Base-by-base conservation (phyloP, 2,329 filamentous ascomycete species). In the Stachybotrys chartarum region DNA sequence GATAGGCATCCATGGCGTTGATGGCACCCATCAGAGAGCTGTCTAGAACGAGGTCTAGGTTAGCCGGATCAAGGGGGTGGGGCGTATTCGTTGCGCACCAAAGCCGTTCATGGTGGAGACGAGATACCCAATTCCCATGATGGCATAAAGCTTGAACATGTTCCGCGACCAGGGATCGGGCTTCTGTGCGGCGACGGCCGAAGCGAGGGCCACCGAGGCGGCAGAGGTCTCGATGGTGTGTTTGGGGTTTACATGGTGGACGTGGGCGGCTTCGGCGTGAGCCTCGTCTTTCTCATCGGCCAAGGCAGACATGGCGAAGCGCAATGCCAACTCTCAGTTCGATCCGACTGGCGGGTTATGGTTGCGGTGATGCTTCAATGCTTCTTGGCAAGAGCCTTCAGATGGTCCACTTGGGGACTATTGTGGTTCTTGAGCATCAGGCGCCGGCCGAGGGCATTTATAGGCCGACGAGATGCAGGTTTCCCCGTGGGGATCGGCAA, bases 1-100 rank as follows among this genome's bases (percentile, higher is more conserved):
- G 78, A 60, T 79, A 81, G 2, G 73, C 70, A 30, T 69, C 63
- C 76, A 81, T 80, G 55, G 77, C 78, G 57, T 82, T 82, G 63
- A 82, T 79, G 42, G 75, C 69, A 5, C 70, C 68, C 70, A 75
- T 75, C 50, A 84, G 72, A 31, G 76, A 78, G 44, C 79, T 79
- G 64, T 85, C 81, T 63, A 42, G 11, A 5, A 2, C 5, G 18
- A 17, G 30, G 32, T 51, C 16, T 35, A 11, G 32, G 49, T 51
- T 14, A 42, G 35, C 14, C 35, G 35, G 35, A 10, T 42, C 10
- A 14, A 42, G 35, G 35, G 3, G 35, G 35, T 10, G 35, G 35
- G 35, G 35, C 10, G 35, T 24, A 24, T 24, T 24, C 24, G 5
- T 14, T 10, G 35, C 61, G 18, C 55, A 66, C 64, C 65, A 31